Base-by-base conservation (phyloP, 2,329 filamentous ascomycete genomes). In the Cladophialophora psammophila region DNA sequence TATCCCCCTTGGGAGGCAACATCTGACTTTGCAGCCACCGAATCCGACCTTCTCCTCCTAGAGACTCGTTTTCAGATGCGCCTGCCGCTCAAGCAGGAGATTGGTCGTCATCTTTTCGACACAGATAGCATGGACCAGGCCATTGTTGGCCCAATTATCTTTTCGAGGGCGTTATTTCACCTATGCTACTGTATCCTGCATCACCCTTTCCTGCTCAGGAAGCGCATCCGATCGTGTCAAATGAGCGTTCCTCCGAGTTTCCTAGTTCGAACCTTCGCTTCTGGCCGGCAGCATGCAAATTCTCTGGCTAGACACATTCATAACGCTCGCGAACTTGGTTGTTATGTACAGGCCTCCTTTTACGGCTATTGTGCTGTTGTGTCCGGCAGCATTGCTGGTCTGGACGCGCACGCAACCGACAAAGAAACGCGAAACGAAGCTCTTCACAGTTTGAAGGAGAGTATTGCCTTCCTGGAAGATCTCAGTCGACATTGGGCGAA, bases 141-240 rank as follows among this genome's bases (percentile, higher is more conserved):
- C 20, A 54, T 71, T 31, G 60, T 68, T 7, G 76, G 74, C 2
- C 76, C 75, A 55, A 62, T 76, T 7, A 67, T 77, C 7, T 78
- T 77, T 36, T 73, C 77, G 4, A 74, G 75, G 32, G 73, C 74
- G 3, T 58, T 79, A 2, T 80, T 78, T 45, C 76, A 78, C 54
- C 70, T 78, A 2, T 76, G 73, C 50, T 76, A 79, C 48, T 78
- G 77, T 57, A 62, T 79, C 7, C 67, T 80, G 2, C 72, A 78
- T 64, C 78, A 80, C 60, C 77, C 77, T 0, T 78, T 80, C 58
- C 65, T 78, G 4, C 62, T 79, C 3, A 71, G 72, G 0, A 62
- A 74, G 35, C 72, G 75, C 10, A 66, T 78, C 1, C 71, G 71
- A 40, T 66, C 67, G 2, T 72, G 72, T 31, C 72, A 70, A 0